These are phyloP conservation scores for Hypoxylon fuscum DNA, from an alignment of 495 filamentous ascomycete species.

Conservation along the genomic window DNA sequence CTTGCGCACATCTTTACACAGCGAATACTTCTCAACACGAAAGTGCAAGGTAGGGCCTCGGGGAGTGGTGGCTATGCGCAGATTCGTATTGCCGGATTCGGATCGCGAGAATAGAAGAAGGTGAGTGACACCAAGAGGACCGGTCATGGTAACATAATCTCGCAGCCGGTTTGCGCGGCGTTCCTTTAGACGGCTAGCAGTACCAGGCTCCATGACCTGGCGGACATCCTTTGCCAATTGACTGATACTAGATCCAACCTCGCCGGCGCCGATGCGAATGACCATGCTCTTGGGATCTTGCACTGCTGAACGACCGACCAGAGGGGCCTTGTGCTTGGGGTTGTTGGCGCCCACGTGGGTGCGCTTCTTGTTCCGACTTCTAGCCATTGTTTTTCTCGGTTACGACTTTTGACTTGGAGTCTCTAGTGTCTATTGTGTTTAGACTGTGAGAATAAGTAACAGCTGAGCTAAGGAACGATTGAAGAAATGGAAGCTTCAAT, in stretches of 20 bases:
- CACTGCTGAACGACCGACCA: constrained; percentile 47
- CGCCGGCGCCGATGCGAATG: constrained; percentile 92
- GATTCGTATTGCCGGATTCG: constrained; percentile 86
- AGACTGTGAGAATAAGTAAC: neutral
- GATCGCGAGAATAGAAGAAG: constrained; percentile 95
- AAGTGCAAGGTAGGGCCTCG: constrained; percentile 94
- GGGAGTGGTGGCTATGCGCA: constrained; percentile 88
- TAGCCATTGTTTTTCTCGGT: constrained; percentile 69
- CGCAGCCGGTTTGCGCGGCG: constrained; percentile 86
- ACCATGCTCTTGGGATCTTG: constrained; percentile 95
- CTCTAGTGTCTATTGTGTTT: constrained; percentile 18
- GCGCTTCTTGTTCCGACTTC: constrained; percentile 84
- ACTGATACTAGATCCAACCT: constrained; percentile 89
- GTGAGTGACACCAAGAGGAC: constrained; percentile 92
- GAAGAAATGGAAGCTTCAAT: constrained; percentile 17
- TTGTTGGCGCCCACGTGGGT: constrained; percentile 80
- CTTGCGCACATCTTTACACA: constrained; percentile 87
- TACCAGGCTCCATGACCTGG: constrained; percentile 93
- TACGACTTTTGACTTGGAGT: constrained; percentile 2
- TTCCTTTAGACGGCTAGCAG: constrained; percentile 86
- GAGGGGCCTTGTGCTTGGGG: constrained; percentile 55
- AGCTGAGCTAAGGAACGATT: neutral
- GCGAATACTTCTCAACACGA: constrained; percentile 93
- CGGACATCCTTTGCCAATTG: constrained; percentile 93
- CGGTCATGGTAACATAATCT: constrained; percentile 96